These are phyloP conservation scores for Microdochium bolleyi DNA, from an alignment of 2,329 filamentous ascomycete genomes.

Conservation along the genomic window DNA sequence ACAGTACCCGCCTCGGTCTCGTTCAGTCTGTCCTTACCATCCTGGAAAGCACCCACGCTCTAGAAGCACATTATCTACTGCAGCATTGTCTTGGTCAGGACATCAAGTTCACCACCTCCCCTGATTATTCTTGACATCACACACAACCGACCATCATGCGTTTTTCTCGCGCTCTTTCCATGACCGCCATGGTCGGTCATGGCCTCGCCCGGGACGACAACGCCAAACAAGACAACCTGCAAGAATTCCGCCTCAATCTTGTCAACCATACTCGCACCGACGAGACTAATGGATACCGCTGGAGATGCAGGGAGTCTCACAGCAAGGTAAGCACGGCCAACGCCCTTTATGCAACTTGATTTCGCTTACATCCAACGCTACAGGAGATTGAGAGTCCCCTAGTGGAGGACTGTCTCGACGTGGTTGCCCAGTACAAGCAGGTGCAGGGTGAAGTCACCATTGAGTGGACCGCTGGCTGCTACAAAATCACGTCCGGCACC, in stretches of 20 bases:
- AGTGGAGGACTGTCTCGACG: slow-evolving; percentile 15
- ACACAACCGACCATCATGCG: neutral
- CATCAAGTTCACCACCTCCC: neutral
- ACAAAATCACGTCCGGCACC: slow-evolving; percentile 13
- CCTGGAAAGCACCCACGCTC: too few species aligned
- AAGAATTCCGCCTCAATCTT: neutral
- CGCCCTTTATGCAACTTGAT: neutral
- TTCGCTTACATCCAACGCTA: neutral
- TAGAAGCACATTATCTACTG: neutral
- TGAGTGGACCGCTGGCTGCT: slow-evolving; percentile 15
- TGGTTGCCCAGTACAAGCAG: slow-evolving; percentile 12
- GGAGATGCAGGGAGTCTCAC: neutral
- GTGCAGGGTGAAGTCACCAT: slow-evolving; percentile 12
- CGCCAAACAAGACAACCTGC: neutral
- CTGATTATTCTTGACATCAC: neutral
- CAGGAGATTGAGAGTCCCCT: slow-evolving; percentile 6
- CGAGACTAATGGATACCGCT: neutral
- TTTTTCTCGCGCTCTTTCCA: neutral
- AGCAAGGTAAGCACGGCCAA: neutral
- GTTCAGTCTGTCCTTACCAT: too few species aligned
- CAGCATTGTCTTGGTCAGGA: neutral
- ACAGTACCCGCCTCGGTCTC: too few species aligned
- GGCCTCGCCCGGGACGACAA: neutral
- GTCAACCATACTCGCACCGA: neutral
- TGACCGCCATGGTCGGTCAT: neutral